Percentiles rank a stretch among this genome's conserved stretches.
Evolutionary conservation across 495 filamentous ascomycete genomes (phyloP).

Genomic region (Hypoxylon crocopeplum): DNA sequence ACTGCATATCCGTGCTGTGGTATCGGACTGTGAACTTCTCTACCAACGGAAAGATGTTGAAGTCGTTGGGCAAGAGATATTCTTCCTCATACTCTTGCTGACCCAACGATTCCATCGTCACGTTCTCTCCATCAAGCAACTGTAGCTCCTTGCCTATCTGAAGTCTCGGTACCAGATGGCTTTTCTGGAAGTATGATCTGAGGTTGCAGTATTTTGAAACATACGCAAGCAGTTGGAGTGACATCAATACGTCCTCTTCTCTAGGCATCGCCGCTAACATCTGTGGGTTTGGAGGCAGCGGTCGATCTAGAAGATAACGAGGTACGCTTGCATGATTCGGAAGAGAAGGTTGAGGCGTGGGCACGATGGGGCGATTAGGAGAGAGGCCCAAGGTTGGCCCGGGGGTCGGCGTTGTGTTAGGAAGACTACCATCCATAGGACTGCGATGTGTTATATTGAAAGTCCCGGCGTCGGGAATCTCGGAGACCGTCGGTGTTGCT

Average conservation of each 20-base stretch:
- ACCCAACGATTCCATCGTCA: constrained; percentile 43
- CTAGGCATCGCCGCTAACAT: constrained; percentile 88
- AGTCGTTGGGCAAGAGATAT: constrained; percentile 89
- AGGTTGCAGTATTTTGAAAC: constrained; percentile 99
- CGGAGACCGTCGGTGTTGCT: constrained; percentile 78
- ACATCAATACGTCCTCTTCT: constrained; percentile 98
- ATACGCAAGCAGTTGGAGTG: constrained; percentile 95
- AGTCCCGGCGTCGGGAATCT: constrained; percentile 81
- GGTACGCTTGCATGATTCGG: constrained; percentile 67
- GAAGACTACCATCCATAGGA: constrained; percentile 84
- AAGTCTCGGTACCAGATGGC: constrained; percentile 90
- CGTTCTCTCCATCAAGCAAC: constrained; percentile 70
- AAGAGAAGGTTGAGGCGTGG: constrained; percentile 72
- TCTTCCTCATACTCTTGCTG: constrained; percentile 81
- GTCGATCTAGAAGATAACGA: constrained; percentile 76
- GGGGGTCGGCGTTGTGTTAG: constrained; percentile 62
- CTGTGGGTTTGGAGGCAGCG: constrained; percentile 66
- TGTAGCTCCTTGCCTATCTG: constrained; percentile 86
- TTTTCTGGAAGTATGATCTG: constrained; percentile 90
- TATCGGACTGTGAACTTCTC: constrained; percentile 97
- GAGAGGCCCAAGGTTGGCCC: constrained; percentile 75
- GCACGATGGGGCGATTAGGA: constrained; percentile 76
- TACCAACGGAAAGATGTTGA: constrained; percentile 97
- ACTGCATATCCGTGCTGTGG: constrained; percentile 96
- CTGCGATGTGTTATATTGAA: constrained; percentile 97